Evolutionary conservation across 2,329 filamentous ascomycete genomes (phyloP), one percentile per base, ranked within the genome.

Genomic region (Curvularia spicifera): DNA sequence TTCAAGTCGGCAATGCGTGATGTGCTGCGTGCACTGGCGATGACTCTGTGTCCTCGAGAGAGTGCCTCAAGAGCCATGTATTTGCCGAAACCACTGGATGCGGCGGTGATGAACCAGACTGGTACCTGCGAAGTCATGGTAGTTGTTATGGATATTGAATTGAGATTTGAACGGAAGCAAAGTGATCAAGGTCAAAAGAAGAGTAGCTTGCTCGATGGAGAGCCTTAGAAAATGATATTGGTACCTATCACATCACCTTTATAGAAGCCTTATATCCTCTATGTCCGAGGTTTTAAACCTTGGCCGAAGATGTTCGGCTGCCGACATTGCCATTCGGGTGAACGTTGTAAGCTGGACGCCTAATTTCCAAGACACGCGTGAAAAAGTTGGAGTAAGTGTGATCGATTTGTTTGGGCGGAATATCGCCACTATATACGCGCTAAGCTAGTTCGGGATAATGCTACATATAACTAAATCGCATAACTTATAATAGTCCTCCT

Each of bases 11-110:
- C 49, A 22, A 80, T 67, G 50, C 75, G 72, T 2, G 74, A 60
- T 1, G 73, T 68, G 54, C 73, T 77, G 26, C 82, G 81, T 7
- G 79, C 77, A 9, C 79, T 78, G n/a, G 80, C 82, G 48, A 85
- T 78, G 54, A 37, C 33, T 10, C 15, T 37, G 15, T 37, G 33
- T 15, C 33, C 33, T 7, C 33, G 13, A 37, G 33, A 37, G 15
- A 37, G 33, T 5, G 33, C 33, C 33, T 37, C 33, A 5, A 37
- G 6, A 37, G 33, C 33, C 33, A 37, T 37, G 5, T 37, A 37
- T n/a, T 37, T 37, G 33, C 33, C 33, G 7, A 37, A 37, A 37
- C 33, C 33, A 15, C 33, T 37, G 33, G 33, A 37, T 6, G 33
- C 33, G 15, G 33, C 33, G 15, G 33, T 37, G n/a, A 37, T 37